phyloP scores from a whole-genome alignment of 164 flowering plant genomes.

The Vitis rotundifolia region DNA sequence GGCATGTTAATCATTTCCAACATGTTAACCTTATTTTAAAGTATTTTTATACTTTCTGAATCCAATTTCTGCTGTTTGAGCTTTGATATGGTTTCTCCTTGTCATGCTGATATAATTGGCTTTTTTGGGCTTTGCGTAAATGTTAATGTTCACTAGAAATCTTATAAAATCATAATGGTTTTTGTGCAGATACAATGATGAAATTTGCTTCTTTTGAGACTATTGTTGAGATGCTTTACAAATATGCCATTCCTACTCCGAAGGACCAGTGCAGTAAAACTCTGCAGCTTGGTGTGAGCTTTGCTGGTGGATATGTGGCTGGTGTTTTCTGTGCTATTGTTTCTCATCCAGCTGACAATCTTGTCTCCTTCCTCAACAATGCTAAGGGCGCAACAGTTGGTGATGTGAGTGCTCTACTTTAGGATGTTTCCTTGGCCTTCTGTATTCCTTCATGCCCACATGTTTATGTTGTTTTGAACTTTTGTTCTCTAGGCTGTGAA shows the following conservation, averaged over 20 bases:
- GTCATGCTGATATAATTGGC: not conserved
- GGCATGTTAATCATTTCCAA: not conserved
- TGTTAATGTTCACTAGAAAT: not conserved
- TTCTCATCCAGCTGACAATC: constrained; percentile 92
- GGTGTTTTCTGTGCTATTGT: constrained; percentile 86
- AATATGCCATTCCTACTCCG: constrained; percentile 65
- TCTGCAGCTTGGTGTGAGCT: constrained; percentile 81
- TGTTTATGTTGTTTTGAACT: not conserved
- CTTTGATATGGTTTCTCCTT: not conserved
- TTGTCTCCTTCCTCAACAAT: constrained; percentile 87
- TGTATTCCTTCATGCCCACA: not conserved
- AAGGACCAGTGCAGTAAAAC: constrained; percentile 72
- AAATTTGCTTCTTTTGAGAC: constrained; percentile 92
- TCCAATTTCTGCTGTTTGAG: not conserved
- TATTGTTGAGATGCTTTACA: constrained; percentile 75
- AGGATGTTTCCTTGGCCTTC: not conserved
- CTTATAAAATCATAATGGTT: not conserved
- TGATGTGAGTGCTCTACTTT: constrained; percentile 53
- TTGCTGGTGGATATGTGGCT: constrained; percentile 86
- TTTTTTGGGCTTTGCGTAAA: not conserved
- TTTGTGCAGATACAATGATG: constrained; percentile 79
- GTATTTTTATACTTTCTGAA: not conserved
- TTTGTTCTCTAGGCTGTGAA: constrained; percentile 65
- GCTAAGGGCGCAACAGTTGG: constrained; percentile 88
- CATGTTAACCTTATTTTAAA: not conserved